These are phyloP conservation scores for Salix viminalis DNA, from an alignment of 345 rosid genomes.

Conservation along the genomic window DNA sequence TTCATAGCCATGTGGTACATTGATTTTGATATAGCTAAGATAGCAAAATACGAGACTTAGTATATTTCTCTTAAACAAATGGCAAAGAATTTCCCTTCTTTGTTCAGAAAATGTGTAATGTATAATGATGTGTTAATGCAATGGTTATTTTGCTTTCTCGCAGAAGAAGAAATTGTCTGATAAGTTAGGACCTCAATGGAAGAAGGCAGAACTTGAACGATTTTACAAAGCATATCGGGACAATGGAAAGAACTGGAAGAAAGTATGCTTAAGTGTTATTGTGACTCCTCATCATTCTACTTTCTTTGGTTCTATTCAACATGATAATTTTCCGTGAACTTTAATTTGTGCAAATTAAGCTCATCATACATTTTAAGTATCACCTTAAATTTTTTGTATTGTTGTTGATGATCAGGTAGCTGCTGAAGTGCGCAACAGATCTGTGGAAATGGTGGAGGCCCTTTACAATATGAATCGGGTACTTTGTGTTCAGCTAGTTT, in stretches of 20 bases:
- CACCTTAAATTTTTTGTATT: not conserved
- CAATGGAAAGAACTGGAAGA: slow-evolving; percentile 24
- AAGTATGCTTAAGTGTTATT: slow-evolving; percentile 2
- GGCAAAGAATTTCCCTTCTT: not conserved
- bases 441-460: slow-evolving; percentile 27
- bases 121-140: not conserved
- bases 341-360: not conserved
- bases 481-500: slow-evolving; percentile 11
- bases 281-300: not conserved
- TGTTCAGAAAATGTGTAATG: not conserved
- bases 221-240: slow-evolving; percentile 26
- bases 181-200: slow-evolving; percentile 26
- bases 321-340: not conserved
- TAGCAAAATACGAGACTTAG: not conserved
- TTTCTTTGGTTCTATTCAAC: not conserved
- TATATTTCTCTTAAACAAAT: not conserved
- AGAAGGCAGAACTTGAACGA: slow-evolving; percentile 21
- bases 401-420: slow-evolving; percentile 26
- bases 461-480: slow-evolving; percentile 31
- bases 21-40: not conserved
- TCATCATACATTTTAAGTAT: not conserved
- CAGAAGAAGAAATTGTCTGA: slow-evolving; percentile 24
- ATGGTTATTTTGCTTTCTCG: not conserved
- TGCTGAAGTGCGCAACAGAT: slow-evolving; percentile 25
- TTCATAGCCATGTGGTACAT: not conserved